phyloP scores from a whole-genome alignment of 352 stramenopile genomes.

The Phytophthora macrochlamydospora region DNA sequence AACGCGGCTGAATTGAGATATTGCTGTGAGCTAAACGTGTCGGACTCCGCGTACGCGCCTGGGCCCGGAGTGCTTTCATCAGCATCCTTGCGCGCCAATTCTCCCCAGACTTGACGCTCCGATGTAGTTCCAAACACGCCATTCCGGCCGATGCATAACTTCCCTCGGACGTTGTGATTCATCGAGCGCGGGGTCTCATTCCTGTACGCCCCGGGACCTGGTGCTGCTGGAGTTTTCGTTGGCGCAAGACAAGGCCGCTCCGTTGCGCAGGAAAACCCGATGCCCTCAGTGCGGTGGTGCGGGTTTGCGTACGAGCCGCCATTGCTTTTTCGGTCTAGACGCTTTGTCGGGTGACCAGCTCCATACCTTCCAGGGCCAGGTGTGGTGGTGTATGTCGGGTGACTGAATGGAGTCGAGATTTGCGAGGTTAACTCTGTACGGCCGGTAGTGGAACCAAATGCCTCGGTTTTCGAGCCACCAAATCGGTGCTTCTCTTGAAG shows the following conservation, averaged over 20 bases:
- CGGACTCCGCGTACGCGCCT: conserved; percentile 53
- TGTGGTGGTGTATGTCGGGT: conserved; percentile 59
- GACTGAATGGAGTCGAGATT: conserved; percentile 58
- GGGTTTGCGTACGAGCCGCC: conserved; percentile 11
- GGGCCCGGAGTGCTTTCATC: conserved; percentile 61
- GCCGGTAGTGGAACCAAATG: conserved; percentile 74
- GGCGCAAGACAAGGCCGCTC: conserved; percentile 64
- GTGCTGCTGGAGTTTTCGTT: conserved; percentile 38
- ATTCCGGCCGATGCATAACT: conserved; percentile 61
- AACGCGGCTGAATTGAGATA: conserved; percentile 56
- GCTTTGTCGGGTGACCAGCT: conserved; percentile 7
- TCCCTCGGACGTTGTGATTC: conserved; percentile 49
- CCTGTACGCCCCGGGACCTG: conserved; percentile 61
- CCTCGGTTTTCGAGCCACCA: conserved; percentile 45
- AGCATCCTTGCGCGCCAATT: conserved; percentile 50
- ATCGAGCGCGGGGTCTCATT: conserved; percentile 70
- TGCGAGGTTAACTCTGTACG: conserved; percentile 61
- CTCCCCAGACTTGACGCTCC: conserved; percentile 72
- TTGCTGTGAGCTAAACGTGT: conserved; percentile 41
- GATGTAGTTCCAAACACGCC: conserved; percentile 79
- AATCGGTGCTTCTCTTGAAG: conserved; percentile 28
- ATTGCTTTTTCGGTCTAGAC: conserved; percentile 19
- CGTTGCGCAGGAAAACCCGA: conserved; percentile 72
- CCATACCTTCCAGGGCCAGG: conserved; percentile 68
- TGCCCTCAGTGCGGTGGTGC: conserved; percentile 45